Evolutionary conservation across 176 grass and related monocot species (phyloP), one percentile per base, ranked within the genome.

Genomic region (Oryza brachyantha): DNA sequence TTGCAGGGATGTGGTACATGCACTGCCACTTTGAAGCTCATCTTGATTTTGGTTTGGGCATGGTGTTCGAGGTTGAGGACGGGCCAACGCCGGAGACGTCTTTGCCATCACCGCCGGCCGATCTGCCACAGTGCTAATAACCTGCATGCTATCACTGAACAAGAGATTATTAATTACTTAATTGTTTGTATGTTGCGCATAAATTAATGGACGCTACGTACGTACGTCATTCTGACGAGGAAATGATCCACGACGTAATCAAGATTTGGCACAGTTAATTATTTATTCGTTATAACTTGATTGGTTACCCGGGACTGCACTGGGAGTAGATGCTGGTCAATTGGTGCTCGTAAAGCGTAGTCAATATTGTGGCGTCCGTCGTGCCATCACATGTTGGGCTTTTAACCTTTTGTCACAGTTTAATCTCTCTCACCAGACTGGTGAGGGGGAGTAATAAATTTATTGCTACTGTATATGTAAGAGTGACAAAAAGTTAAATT

Each of bases 1-100:
- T 11, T 79, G 5, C 83, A 86, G 84, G 84, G 54, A 86, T 86
- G 63, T 86, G 84, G 84, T 86, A 52, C 39, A 76, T 86, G 84
- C 84, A 86, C 40, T 86, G 84, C 52, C 84, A 86, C 64, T 81
- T 69, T 10, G 84, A 86, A 8, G 31, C 71, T 31, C 84, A 86
- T 62, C 52, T 86, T 40, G 64, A 69, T 26, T 2, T 81, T 0
- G 84, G 84, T 3, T 55, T 86, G 52, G 84, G 0, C 35, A 86
- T 86, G 84, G 71, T 86, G 29, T 86, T 81, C 19, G 71, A 86
- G 39, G 84, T 86, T 36, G 24, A 40, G 54, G 8, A 86, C 0
- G 77, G 84, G 5, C 50, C 84, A 0, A 86, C 84, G 1, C 16
- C 8, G 0, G 70, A 81, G 17, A 81, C 84, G 1, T 69, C 63